Evolutionary conservation across 257 asterid genomes (phyloP).

Genomic region (Linderniella brevidens): DNA sequence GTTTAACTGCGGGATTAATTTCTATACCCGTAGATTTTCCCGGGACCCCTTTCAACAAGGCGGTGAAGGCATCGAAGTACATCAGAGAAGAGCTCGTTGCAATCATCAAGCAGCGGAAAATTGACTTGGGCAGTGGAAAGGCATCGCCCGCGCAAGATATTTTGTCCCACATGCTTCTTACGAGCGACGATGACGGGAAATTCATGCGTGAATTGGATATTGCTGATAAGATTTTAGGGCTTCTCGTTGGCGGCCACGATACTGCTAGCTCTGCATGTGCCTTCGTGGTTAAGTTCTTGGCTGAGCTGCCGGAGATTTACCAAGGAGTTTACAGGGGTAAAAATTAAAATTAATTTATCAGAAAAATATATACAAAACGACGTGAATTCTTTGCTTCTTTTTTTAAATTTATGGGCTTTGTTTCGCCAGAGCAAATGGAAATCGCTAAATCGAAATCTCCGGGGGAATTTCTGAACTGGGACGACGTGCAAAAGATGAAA

Average conservation of each 20-base stretch:
- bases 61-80: constrained; percentile 30
- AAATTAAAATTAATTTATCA: no score
- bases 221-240: constrained; percentile 43
- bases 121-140: background rate
- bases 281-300: constrained; percentile 22
- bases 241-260: constrained; percentile 51
- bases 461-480: constrained; percentile 6
- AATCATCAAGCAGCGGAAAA: background rate
- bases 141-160: constrained; percentile 28
- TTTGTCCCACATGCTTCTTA: constrained; percentile 38
- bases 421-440: no score
- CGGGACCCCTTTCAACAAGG: constrained; percentile 11
- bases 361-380: background rate
- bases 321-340: constrained; percentile 23
- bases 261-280: constrained; percentile 20
- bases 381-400: no score
- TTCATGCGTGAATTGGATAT: constrained; percentile 37
- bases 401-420: no score
- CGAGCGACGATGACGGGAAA: constrained; percentile 35
- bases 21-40: constrained; percentile 44
- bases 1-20: constrained; percentile 45
- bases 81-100: constrained; percentile 20
- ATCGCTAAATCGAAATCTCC: constrained; percentile 24
- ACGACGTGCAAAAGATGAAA: no score
- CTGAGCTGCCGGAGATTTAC: constrained; percentile 39